These are phyloP conservation scores for Tulasnella sp. DNA, from an alignment of 768 basidiomycete genomes.

Conservation along the genomic window DNA sequence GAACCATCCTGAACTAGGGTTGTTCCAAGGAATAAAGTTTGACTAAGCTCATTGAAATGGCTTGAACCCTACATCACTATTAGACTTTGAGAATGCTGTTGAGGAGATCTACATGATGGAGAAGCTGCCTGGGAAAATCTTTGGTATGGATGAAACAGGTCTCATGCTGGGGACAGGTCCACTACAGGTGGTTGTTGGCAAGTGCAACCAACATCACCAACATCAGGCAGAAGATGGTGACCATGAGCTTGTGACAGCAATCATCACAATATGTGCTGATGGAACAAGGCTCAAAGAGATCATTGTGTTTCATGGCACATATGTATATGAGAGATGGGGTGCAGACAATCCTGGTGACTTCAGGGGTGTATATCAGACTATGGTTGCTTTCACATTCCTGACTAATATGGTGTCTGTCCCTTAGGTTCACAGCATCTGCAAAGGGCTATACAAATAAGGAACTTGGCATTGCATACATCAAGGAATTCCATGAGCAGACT, in stretches of 20 bases:
- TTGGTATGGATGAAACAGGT: slow-evolving; percentile 17
- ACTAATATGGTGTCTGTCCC: too few relatives aligned
- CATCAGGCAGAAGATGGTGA: slow-evolving; percentile 5
- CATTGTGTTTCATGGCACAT: slow-evolving; percentile 16
- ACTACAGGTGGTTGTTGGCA: slow-evolving; percentile 11
- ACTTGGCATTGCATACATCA: slow-evolving; percentile 32
- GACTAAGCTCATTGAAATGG: slow-evolving; percentile 8
- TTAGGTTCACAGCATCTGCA: background rate
- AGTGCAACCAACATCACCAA: background rate
- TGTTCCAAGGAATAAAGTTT: background rate
- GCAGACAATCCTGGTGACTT: slow-evolving; percentile 2
- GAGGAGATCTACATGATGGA: slow-evolving; percentile 1
- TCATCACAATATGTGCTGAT: slow-evolving; percentile 13
- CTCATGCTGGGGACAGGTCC: background rate
- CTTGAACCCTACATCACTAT: background rate
- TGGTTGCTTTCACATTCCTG: background rate
- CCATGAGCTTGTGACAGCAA: slow-evolving; percentile 13
- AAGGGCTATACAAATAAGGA: slow-evolving; percentile 32
- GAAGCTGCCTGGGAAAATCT: background rate
- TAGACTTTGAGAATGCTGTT: slow-evolving; percentile 2
- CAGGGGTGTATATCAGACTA: background rate
- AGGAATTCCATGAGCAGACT: slow-evolving; percentile 35
- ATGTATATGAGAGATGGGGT: background rate
- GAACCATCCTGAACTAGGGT: slow-evolving; percentile 4
- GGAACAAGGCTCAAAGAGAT: slow-evolving; percentile 1